Base-by-base conservation (phyloP, 345 rosid genomes). In the Acer negundo region DNA sequence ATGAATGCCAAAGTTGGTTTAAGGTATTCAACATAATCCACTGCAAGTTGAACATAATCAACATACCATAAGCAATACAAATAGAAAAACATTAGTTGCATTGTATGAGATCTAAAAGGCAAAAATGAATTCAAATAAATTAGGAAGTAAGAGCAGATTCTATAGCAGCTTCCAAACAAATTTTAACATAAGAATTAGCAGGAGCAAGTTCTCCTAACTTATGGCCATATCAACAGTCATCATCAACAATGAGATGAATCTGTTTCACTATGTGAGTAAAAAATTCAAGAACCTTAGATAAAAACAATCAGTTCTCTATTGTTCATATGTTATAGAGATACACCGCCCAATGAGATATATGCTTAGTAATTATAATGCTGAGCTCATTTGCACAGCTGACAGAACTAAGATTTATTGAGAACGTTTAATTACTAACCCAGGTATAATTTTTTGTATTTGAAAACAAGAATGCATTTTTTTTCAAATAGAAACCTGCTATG, bases 261-360 rank as follows among this genome's bases (percentile, higher is more conserved):
- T 20, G 22, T 8, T 61, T 59, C 53, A 20, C 22, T 38, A 7
- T 13, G 12, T n/a, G 31, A 72, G 59, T 38, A 72, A 22, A 3
- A 22, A 16, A 38, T 35, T 20, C 76, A 9, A 62, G 68, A 72
- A 38, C 31, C 76, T 62, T 62, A 23, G 46, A 49, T 62, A 22
- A 44, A 62, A 73, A 74, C 59, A 4, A 47, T 13, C 59, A 42
- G 24, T 44, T 10, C 55, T 13, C 19, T 17, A 38, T 17, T 26
- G 26, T 26, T 44, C 12, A 64, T 28, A 35, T 11, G 17, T 3
- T 49, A 55, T 7, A 42, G 24, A 61, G 9, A 42, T 11, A 63
- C 10, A 47, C 10, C 16, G 9, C 1, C 1, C 7, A 23, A 42
- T 2, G 20, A 40, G 10, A 44, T 15, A 26, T 23, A 13, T 55